Percentiles rank a stretch among this genome's conserved stretches.
Evolutionary conservation across 2,329 filamentous ascomycete genomes (phyloP).

Genomic region (Arthrobotrys musiformis): DNA sequence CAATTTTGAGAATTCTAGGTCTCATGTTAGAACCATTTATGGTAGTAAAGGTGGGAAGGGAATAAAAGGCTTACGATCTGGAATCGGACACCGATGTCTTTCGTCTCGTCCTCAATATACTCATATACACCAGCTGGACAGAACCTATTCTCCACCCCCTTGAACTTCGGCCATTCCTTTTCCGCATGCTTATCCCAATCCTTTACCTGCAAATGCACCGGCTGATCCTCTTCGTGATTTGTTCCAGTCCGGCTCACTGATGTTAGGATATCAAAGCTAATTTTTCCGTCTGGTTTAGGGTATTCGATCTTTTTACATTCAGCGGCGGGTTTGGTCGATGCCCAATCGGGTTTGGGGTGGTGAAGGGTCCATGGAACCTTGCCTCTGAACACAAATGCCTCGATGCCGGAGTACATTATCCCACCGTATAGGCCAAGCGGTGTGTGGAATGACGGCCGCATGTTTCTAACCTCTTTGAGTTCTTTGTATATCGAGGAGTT

Average conservation of each 20-base stretch:
- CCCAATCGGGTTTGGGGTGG: constrained; percentile 81
- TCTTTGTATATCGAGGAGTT: constrained; percentile 92
- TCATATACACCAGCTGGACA: constrained; percentile 98
- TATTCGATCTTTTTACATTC: constrained; percentile 91
- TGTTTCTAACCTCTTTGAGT: constrained; percentile 93
- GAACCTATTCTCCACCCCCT: constrained; percentile 95
- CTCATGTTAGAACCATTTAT: background rate
- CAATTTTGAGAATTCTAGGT: constrained; percentile 71
- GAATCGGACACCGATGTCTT: constrained; percentile 88
- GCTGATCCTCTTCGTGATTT: constrained; percentile 98
- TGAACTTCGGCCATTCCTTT: constrained; percentile 83
- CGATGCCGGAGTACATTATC: constrained; percentile 89
- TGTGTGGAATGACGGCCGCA: constrained; percentile 92
- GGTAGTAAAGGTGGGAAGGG: background rate
- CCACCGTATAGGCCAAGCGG: constrained; percentile 90
- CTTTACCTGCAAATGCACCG: constrained; percentile 91
- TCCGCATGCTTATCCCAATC: constrained; percentile 93
- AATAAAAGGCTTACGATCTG: constrained; percentile 78
- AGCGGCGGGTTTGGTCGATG: constrained; percentile 81
- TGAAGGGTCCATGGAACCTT: constrained; percentile 90
- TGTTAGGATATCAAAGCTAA: constrained; percentile 95
- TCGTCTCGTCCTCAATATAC: constrained; percentile 91
- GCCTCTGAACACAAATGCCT: constrained; percentile 87
- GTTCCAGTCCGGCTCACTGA: constrained; percentile 95
- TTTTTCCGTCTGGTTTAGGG: constrained; percentile 92